Conservation (phyloP, 2,329 filamentous ascomycete species). For the Cladobotryum protrusum region DNA sequence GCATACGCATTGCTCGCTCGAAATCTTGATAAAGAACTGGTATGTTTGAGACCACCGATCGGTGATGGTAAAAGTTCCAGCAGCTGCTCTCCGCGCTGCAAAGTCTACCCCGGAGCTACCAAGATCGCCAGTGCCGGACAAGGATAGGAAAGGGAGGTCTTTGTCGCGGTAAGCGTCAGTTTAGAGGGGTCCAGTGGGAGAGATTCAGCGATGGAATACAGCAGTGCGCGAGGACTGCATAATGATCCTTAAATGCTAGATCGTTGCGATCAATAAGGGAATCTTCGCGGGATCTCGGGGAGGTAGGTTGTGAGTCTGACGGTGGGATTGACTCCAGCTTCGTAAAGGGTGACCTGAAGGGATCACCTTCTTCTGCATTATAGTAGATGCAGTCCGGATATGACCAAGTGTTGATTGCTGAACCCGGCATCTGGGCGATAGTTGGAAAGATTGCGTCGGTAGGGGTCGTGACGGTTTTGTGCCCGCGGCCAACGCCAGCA, state of each 20-base stretch:
- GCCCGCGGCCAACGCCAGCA: constrained; percentile 60
- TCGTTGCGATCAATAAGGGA: constrained; percentile 83
- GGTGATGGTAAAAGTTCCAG: constrained; percentile 65
- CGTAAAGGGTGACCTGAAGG: constrained; percentile 79
- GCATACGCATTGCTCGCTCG: constrained; percentile 88
- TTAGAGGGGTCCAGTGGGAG: constrained; percentile 64
- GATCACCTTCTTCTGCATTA: constrained; percentile 69
- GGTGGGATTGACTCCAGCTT: constrained; percentile 79
- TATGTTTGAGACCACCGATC: constrained; percentile 64
- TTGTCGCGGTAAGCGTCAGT: constrained; percentile 61
- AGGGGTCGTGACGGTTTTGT: constrained; percentile 52
- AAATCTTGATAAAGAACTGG: constrained; percentile 83
- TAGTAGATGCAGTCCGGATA: constrained; percentile 73
- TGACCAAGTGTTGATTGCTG: constrained; percentile 74
- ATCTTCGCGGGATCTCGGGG: constrained; percentile 63
- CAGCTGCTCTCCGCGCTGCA: constrained; percentile 55
- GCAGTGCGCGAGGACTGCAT: constrained; percentile 72
- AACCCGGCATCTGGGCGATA: constrained; percentile 70
- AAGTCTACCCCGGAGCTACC: constrained; percentile 62
- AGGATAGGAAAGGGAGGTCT: constrained; percentile 64
- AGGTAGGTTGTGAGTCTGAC: constrained; percentile 88
- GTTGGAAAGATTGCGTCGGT: constrained; percentile 55
- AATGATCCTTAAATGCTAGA: constrained; percentile 85
- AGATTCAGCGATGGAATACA: constrained; percentile 67
- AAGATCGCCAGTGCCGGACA: constrained; percentile 57